Base-by-base conservation (phyloP, 257 asterid species). In the Nemophila menziesii region DNA sequence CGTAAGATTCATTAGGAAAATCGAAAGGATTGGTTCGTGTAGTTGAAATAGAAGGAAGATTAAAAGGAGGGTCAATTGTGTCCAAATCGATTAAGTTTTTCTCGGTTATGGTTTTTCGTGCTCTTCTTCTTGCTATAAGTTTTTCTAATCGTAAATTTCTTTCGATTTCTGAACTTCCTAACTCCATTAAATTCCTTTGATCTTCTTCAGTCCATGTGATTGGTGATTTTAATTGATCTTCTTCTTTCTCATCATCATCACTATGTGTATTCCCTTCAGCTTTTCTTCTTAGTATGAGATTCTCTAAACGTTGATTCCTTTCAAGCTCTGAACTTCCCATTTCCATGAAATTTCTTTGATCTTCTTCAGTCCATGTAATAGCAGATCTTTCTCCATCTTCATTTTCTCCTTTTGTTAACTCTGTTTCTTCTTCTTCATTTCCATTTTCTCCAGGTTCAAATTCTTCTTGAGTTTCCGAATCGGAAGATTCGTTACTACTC, bases 131-230 rank as follows among this genome's bases (percentile, higher is more conserved):
- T 44, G 84, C 70, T 16, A 87, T 75, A 21, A 86, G 66, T 43
- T 76, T 86, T 74, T 86, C 96, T 70, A 86, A 65, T 61, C 86
- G 72, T 52, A 67, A 78, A 68, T 82, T 86, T 58, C 96, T 63
- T 66, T 86, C 94, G 0, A 79, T 68, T 72, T 86, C 96, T 0
- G 93, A 86, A 65, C 77, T 77, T 42, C 94, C 92, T 15, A 86
- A 66, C 61, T 86, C 90, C 86, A 86, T 74, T 26, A 86, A 82
- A 74, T 86, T 86, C 82, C 73, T 86, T 59, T 82, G 85, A 55
- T 86, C 96, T 71, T 86, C 93, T 40, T 82, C 94, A 0, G 96
- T 86, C 94, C 96, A 86, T 46, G 70, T 61, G 56, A 82, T 79
- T 17, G 68, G 74, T n/a, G 78, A 65, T 52, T 77, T 64, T 7